Evolutionary conservation across 345 rosid genomes (phyloP).

Genomic region (Eucalyptus pauciflora): DNA sequence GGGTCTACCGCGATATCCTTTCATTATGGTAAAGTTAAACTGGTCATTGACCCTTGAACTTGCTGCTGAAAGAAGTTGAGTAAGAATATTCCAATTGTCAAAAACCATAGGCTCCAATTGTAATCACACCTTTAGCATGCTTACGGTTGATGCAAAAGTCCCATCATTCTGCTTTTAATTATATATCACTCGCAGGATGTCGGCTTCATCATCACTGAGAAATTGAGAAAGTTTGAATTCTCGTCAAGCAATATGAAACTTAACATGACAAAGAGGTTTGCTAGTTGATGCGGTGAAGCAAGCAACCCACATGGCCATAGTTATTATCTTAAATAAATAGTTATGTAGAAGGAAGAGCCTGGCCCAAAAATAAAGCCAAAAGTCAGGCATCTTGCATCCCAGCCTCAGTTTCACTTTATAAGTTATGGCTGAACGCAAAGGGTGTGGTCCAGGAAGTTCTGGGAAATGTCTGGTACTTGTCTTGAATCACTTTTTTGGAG

Average conservation of each 20-base stretch:
- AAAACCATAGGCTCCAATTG: neutral
- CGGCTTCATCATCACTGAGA: neutral
- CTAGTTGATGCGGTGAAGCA: neutral
- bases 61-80: neutral
- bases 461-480: slow-evolving; percentile 7
- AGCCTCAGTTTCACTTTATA: neutral
- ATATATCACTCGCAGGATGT: neutral
- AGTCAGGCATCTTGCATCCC: slow-evolving; percentile 13
- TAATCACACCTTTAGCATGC: neutral
- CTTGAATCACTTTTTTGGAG: slow-evolving; percentile 1
- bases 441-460: slow-evolving; percentile 1
- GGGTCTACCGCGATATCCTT: neutral
- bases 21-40: neutral
- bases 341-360: neutral
- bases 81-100: neutral
- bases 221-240: neutral
- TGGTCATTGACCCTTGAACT: neutral
- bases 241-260: neutral
- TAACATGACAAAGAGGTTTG: neutral
- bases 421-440: neutral
- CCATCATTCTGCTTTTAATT: neutral
- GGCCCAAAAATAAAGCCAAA: slow-evolving; percentile 18
- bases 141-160: neutral
- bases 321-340: neutral
- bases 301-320: neutral